phyloP scores from a whole-genome alignment of 495 filamentous ascomycete genomes.

The Penicillium antarcticum region DNA sequence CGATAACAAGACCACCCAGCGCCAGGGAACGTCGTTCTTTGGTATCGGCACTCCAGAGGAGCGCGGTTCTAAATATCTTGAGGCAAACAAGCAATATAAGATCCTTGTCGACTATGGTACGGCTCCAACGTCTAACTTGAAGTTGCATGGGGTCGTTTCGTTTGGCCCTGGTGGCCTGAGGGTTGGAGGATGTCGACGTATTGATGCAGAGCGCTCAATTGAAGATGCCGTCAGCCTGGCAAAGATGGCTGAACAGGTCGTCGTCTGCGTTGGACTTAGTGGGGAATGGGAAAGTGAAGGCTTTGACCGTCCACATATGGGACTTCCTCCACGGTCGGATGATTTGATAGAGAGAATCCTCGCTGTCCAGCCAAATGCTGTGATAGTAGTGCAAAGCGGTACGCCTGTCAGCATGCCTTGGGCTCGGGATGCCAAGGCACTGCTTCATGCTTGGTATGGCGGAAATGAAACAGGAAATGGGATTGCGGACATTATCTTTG shows the following conservation, averaged over 20 bases:
- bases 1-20: slow-evolving; percentile 57
- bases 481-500: too few relatives aligned
- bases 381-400: slow-evolving; percentile 77
- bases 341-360: slow-evolving; percentile 64
- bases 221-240: slow-evolving; percentile 59
- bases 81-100: slow-evolving; percentile 53
- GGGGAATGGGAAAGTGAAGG: slow-evolving; percentile 86
- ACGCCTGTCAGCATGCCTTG: slow-evolving; percentile 82
- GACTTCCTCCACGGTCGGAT: slow-evolving; percentile 68
- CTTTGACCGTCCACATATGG: slow-evolving; percentile 71
- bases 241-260: slow-evolving; percentile 60
- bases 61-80: slow-evolving; percentile 44
- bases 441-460: slow-evolving; percentile 60
- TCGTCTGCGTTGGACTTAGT: slow-evolving; percentile 71
- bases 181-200: slow-evolving; percentile 66
- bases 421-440: slow-evolving; percentile 60
- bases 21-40: slow-evolving; percentile 54
- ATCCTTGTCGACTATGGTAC: slow-evolving; percentile 57
- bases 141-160: slow-evolving; percentile 39
- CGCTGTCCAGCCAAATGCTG: slow-evolving; percentile 62
- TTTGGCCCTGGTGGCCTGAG: slow-evolving; percentile 67
- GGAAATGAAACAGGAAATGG: too few relatives aligned
- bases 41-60: slow-evolving; percentile 56
- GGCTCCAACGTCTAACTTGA: slow-evolving; percentile 52
- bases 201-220: slow-evolving; percentile 58